phyloP scores from a whole-genome alignment of 1,139 yeast genomes.

The Yamadazyma triangularis region DNA sequence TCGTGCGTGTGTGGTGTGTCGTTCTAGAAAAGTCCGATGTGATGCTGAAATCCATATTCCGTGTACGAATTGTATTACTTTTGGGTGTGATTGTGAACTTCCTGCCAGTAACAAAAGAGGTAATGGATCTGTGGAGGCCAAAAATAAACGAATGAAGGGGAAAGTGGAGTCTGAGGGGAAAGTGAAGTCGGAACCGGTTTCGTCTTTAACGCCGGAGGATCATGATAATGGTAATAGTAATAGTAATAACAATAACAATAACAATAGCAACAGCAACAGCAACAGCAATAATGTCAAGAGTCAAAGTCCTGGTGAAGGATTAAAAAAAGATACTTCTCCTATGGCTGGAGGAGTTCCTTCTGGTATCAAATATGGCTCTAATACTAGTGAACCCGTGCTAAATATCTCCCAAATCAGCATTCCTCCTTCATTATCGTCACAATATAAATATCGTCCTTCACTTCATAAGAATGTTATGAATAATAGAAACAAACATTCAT shows the following conservation, averaged over 20 bases:
- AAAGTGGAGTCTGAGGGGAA: conserved; percentile 6
- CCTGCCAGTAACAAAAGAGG: conserved; percentile 56
- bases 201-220: not conserved
- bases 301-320: not conserved
- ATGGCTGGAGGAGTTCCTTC: conserved; percentile 9
- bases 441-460: conserved; percentile 36
- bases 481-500: conserved; percentile 25
- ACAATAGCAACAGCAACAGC: not conserved
- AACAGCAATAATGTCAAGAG: not conserved
- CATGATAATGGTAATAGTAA: too few species aligned
- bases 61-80: conserved; percentile 72
- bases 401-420: conserved; percentile 42
- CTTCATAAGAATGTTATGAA: conserved; percentile 34
- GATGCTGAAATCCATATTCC: conserved; percentile 66
- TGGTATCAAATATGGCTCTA: too few species aligned
- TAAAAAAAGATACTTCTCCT: conserved; percentile 6
- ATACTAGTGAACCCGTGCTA: conserved; percentile 39
- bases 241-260: too few species aligned
- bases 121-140: conserved; percentile 20
- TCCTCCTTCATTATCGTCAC: conserved; percentile 43
- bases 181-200: not conserved
- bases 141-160: conserved; percentile 13
- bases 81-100: conserved; percentile 67
- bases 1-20: conserved; percentile 56
- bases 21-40: conserved; percentile 72